A percentile compares a stretch with the other conserved stretches of the same genome.
Conservation (phyloP, 768 basidiomycete species). For the Psilocybe subaeruginosa region DNA sequence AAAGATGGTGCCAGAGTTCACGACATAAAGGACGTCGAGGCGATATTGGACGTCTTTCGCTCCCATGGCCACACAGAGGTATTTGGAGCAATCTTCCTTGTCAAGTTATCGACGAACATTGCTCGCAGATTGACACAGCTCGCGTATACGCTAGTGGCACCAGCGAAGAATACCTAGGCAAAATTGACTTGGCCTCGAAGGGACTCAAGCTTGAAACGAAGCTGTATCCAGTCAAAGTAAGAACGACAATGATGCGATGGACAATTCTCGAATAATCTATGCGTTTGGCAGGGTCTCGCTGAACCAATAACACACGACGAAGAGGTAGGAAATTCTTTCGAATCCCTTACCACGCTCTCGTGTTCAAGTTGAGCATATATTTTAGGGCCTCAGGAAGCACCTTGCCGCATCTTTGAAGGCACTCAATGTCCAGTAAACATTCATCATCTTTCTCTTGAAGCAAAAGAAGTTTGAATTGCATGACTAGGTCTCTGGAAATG, state of each 20-base stretch:
- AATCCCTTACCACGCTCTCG: not conserved
- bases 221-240: conserved; percentile 44
- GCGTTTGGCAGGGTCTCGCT: not conserved
- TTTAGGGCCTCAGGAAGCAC: conserved; percentile 45
- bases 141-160: conserved; percentile 56
- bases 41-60: conserved; percentile 56
- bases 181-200: conserved; percentile 49
- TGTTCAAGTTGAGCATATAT: conserved; percentile 29
- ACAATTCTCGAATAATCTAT: not conserved
- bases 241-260: not conserved
- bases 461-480: not conserved
- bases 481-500: conserved; percentile 47
- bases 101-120: conserved; percentile 23
- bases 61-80: conserved; percentile 59
- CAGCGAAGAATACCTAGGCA: conserved; percentile 56
- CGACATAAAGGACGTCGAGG: conserved; percentile 48
- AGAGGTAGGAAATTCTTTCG: conserved; percentile 22
- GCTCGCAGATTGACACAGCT: conserved; percentile 49
- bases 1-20: conserved; percentile 53
- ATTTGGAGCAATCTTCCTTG: conserved; percentile 19
- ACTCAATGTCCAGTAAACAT: conserved; percentile 46
- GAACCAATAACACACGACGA: conserved; percentile 33
- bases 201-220: conserved; percentile 65
- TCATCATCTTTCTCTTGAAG: conserved; percentile 15
- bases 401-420: conserved; percentile 48